Base-by-base conservation (phyloP, 768 basidiomycete species). In the Naganishia onofrii region DNA sequence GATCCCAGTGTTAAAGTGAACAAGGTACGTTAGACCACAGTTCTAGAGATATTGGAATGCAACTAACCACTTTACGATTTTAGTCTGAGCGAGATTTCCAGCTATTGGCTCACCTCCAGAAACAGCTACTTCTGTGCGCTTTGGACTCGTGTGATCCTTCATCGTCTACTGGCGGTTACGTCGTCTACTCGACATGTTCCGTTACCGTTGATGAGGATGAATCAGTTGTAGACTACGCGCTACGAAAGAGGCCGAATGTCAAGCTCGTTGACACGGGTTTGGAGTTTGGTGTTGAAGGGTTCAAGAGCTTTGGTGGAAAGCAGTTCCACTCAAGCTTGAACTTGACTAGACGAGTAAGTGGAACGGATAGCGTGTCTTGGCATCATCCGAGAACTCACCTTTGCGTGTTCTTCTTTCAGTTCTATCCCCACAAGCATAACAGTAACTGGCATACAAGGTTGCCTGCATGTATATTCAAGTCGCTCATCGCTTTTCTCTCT, bases 121-220 rank as follows among this genome's bases (percentile, higher is more conserved):
- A 98, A 82, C 96, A 99, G 81, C 87, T 99, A 52, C 91, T 99
- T 76, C 86, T 99, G 64, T 98, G 95, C 81, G 96, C 95, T 19
- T 93, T 99, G 79, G 96, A 99, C 84, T 95, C 93, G 64, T 88
- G 95, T 64, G 89, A 88, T 73, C 88, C 93, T 12, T 88, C 89
- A 68, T 95, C 93, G 5, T 89, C 90, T 76, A 91, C 90, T 0
- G 96, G 96, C 6, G 94, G 93, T 31, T 92, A 89, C 81, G 83
- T 98, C 75, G 95, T 98, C 68, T 99, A 99, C 83, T 98, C 95
- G 56, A 99, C 96, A 0, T 99, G 96, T 80, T 97, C 94, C 5
- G 93, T 99, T 67, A 96, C 90, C 5, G 91, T 97, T 10, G 96
- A 98, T 75, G 96, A 99, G 84, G 94, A 99, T 83, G 96, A 99